Evolutionary conservation across 2,329 filamentous ascomycete species (phyloP).

Genomic region (Zymoseptoria crescenta): DNA sequence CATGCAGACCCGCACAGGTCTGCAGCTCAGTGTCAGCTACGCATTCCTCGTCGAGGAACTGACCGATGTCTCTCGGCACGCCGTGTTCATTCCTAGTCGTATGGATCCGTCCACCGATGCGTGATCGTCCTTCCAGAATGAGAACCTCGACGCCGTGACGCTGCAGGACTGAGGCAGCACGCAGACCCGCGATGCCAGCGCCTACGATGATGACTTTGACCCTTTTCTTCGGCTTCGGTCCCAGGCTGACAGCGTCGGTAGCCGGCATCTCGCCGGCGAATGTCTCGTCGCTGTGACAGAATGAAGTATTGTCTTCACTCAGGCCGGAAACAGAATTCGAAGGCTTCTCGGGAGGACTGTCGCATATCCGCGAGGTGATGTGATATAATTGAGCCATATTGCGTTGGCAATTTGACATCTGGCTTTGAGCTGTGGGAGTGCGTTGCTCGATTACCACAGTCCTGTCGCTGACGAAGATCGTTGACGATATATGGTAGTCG

Average conservation of each 20-base stretch:
- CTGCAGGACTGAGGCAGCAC: constrained; percentile 30
- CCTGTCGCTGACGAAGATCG: not conserved
- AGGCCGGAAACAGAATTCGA: constrained; percentile 22
- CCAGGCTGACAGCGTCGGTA: constrained; percentile 9
- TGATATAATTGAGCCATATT: constrained; percentile 20
- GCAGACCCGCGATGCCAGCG: constrained; percentile 31
- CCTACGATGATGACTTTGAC: constrained; percentile 30
- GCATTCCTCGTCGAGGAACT: constrained; percentile 17
- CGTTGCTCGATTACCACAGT: not conserved
- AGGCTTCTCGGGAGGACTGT: constrained; percentile 15
- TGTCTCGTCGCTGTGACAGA: constrained; percentile 14
- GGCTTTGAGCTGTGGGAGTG: constrained; percentile 4
- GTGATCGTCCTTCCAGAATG: constrained; percentile 30
- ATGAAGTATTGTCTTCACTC: constrained; percentile 13
- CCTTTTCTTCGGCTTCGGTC: constrained; percentile 5
- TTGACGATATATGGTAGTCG: not conserved
- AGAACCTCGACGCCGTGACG: constrained; percentile 31
- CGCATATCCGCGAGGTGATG: constrained; percentile 13
- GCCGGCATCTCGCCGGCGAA: constrained; percentile 16
- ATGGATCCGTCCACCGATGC: constrained; percentile 33
- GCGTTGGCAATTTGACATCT: constrained; percentile 20
- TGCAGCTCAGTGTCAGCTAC: constrained; percentile 25
- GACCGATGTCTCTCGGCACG: constrained; percentile 20
- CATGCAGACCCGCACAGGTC: constrained; percentile 23
- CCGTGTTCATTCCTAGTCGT: constrained; percentile 32